Percentiles rank a stretch among this genome's conserved stretches.
Conservation (phyloP, 2,329 filamentous ascomycete species). For the Aureobasidium sp. region DNA sequence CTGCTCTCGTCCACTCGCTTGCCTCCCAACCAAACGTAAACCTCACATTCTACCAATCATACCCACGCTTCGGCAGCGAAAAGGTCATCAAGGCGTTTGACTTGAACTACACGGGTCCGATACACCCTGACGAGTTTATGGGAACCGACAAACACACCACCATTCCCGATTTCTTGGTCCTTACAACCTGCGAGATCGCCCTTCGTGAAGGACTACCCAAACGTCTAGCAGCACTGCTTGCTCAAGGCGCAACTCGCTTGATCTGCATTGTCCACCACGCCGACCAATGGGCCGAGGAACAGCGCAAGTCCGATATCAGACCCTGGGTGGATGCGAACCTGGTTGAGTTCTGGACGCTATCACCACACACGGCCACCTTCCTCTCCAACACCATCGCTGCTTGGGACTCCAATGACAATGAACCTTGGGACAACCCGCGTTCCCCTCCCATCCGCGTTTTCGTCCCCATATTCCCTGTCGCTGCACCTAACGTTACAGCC, state of each 20-base stretch:
- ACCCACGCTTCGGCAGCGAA: conserved; percentile 20
- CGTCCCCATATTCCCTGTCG: conserved; percentile 22
- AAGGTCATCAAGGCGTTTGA: conserved; percentile 21
- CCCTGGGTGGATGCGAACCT: conserved; percentile 18
- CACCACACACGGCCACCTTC: conserved; percentile 20
- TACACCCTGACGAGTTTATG: conserved; percentile 10
- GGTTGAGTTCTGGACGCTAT: conserved; percentile 20
- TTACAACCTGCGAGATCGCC: conserved; percentile 22
- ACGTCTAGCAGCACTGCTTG: conserved; percentile 17
- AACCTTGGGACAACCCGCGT: conserved; percentile 5
- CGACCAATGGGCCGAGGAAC: conserved; percentile 17
- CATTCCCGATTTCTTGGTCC: conserved; percentile 20
- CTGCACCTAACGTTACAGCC: conserved; percentile 7
- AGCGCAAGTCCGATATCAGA: conserved; percentile 11
- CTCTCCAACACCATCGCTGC: conserved; percentile 12
- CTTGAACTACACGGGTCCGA: conserved; percentile 10
- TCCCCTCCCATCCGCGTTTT: conserved; percentile 18
- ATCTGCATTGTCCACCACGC: conserved; percentile 21
- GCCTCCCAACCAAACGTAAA: conserved; percentile 18
- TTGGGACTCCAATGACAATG: conserved; percentile 5
- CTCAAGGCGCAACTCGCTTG: conserved; percentile 19
- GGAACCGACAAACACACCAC: conserved; percentile 10
- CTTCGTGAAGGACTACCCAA: conserved; percentile 12
- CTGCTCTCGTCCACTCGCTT: conserved; percentile 22
- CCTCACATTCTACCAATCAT: conserved; percentile 19